A percentile compares a stretch with the other conserved stretches of the same genome.
Conservation (phyloP, 495 filamentous ascomycete genomes). For the Rostrohypoxylon terebratum region DNA sequence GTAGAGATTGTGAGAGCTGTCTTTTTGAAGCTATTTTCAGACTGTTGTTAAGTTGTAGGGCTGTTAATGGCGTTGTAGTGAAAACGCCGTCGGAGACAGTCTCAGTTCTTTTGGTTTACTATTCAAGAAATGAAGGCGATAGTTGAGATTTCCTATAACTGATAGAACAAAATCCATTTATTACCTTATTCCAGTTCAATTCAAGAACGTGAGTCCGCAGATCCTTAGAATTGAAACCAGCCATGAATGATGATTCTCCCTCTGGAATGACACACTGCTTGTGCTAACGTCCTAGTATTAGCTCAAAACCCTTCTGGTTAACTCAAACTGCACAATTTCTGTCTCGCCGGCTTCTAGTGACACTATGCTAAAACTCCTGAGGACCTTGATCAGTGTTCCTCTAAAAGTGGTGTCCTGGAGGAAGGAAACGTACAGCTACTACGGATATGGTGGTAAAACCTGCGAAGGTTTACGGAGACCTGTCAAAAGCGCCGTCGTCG, state of each 20-base stretch:
- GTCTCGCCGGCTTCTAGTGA: constrained; percentile 52
- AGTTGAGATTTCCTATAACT: too few species aligned
- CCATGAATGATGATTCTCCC: neutral
- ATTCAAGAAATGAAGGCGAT: too few species aligned
- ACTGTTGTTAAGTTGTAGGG: too few species aligned
- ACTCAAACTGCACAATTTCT: constrained; percentile 53
- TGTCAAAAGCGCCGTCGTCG: neutral
- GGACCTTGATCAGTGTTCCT: constrained; percentile 60
- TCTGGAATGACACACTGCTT: constrained; percentile 60
- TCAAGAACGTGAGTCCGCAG: too few species aligned
- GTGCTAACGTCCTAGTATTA: constrained; percentile 62
- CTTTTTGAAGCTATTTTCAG: too few species aligned
- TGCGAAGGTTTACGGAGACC: constrained; percentile 40
- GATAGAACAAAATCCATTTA: too few species aligned
- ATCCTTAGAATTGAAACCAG: neutral
- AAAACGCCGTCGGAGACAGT: too few species aligned
- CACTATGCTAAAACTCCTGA: constrained; percentile 60
- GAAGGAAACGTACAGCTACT: constrained; percentile 64
- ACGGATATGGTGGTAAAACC: constrained; percentile 53
- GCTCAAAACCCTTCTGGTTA: constrained; percentile 68
- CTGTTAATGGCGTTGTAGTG: too few species aligned
- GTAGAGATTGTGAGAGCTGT: too few species aligned
- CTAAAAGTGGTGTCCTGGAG: constrained; percentile 34
- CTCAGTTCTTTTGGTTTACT: too few species aligned
- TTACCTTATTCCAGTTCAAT: too few species aligned